phyloP scores from a whole-genome alignment of 331 rosid genomes.

The Phaseolus coccineus region DNA sequence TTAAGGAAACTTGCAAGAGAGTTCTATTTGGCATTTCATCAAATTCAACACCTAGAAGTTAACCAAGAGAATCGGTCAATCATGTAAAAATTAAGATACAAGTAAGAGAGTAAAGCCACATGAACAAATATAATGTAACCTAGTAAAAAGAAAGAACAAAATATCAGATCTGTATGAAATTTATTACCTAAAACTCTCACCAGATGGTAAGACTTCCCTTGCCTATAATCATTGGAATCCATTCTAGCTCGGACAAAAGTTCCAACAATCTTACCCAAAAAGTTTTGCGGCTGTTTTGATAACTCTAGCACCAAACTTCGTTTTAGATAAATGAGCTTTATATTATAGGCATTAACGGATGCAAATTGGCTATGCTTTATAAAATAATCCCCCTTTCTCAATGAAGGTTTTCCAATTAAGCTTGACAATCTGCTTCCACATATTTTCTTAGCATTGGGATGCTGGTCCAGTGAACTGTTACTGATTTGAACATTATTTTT shows the following conservation, averaged over 20 bases:
- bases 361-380: slow-evolving; percentile 50
- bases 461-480: slow-evolving; percentile 26
- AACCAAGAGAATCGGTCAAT: slow-evolving; percentile 34
- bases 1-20: slow-evolving; percentile 65
- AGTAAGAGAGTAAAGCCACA: slow-evolving; percentile 7
- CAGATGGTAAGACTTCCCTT: slow-evolving; percentile 55
- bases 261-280: slow-evolving; percentile 60
- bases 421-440: slow-evolving; percentile 40
- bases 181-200: slow-evolving; percentile 67
- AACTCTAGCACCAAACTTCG: slow-evolving; percentile 58
- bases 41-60: slow-evolving; percentile 53
- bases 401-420: slow-evolving; percentile 37
- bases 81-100: slow-evolving; percentile 24
- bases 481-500: slow-evolving; percentile 39
- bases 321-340: slow-evolving; percentile 57
- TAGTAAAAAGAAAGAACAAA: slow-evolving; percentile 7
- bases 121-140: slow-evolving; percentile 14
- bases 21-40: slow-evolving; percentile 33
- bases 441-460: slow-evolving; percentile 27
- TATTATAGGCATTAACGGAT: slow-evolving; percentile 45
- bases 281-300: slow-evolving; percentile 51
- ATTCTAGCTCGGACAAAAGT: slow-evolving; percentile 63
- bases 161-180: slow-evolving; percentile 20
- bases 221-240: slow-evolving; percentile 48
- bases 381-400: slow-evolving; percentile 39